Evolutionary conservation across 345 rosid species (phyloP).

Genomic region (Combretum micranthum): DNA sequence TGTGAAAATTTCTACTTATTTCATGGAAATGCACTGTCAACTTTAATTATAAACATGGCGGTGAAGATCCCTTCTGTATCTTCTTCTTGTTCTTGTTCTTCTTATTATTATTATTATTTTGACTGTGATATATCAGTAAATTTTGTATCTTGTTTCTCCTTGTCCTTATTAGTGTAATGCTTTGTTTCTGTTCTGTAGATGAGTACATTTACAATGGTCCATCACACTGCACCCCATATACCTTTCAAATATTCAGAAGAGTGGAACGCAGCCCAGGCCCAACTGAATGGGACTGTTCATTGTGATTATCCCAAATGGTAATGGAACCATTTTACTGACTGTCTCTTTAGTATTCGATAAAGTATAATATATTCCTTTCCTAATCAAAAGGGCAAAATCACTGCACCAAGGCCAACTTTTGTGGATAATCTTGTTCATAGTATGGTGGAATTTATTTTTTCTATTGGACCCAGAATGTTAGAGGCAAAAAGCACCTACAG

Average conservation of each 20-base stretch:
- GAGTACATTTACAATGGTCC: slow-evolving; percentile 98
- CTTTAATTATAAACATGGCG: too few species aligned
- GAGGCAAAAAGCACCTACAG: too few species aligned
- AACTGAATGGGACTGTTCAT: slow-evolving; percentile 88
- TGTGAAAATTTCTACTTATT: too few species aligned
- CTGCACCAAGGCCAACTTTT: too few species aligned
- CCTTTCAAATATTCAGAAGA: slow-evolving; percentile 69
- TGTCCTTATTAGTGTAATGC: neutral
- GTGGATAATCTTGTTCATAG: too few species aligned
- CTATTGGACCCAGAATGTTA: too few species aligned
- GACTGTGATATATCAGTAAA: too few species aligned
- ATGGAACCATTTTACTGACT: neutral
- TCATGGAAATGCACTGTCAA: too few species aligned
- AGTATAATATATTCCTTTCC: neutral
- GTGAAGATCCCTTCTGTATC: too few species aligned
- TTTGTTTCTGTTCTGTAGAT: slow-evolving; percentile 36
- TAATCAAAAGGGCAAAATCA: neutral
- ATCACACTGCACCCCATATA: slow-evolving; percentile 93
- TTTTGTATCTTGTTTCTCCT: neutral
- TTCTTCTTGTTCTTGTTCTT: too few species aligned
- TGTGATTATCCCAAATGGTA: slow-evolving; percentile 89
- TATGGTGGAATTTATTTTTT: too few species aligned
- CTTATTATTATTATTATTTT: slow-evolving; percentile 3
- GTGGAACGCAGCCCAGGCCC: slow-evolving; percentile 92
- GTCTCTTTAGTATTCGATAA: neutral